These are phyloP conservation scores for Penicillium crystallinum DNA, from an alignment of 495 filamentous ascomycete genomes.

Conservation along the genomic window DNA sequence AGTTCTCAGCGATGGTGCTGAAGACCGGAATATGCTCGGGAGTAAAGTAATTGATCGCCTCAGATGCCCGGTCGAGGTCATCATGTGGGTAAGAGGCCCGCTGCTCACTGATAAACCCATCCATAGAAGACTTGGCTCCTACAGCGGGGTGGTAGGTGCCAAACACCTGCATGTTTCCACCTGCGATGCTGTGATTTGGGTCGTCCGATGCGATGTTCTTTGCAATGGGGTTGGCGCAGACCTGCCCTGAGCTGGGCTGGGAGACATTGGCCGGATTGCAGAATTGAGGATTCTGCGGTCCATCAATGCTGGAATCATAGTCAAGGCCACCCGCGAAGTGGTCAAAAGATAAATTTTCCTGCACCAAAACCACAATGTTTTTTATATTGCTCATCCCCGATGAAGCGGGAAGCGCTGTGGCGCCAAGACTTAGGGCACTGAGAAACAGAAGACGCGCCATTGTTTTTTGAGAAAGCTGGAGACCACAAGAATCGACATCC, in stretches of 20 bases:
- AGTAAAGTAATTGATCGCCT: constrained; percentile 48
- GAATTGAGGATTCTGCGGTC: constrained; percentile 29
- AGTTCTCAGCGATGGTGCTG: constrained; percentile 43
- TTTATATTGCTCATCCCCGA: constrained; percentile 33
- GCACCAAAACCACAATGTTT: constrained; percentile 41
- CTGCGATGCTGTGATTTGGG: constrained; percentile 45
- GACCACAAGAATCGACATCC: too few relatives aligned
- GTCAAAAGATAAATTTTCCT: constrained; percentile 45
- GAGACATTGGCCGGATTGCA: constrained; percentile 41
- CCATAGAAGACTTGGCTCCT: constrained; percentile 22
- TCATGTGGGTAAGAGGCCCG: constrained; percentile 26
- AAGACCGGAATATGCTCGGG: constrained; percentile 43
- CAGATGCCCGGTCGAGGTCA: constrained; percentile 32
- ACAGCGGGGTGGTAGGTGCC: constrained; percentile 37
- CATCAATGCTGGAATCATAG: constrained; percentile 32
- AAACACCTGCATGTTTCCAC: constrained; percentile 47
- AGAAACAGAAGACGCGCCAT: constrained; percentile 3
- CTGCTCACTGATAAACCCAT: constrained; percentile 48
- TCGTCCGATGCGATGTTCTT: constrained; percentile 39
- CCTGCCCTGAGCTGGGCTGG: constrained; percentile 23
- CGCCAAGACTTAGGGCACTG: constrained; percentile 9
- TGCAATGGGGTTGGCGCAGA: constrained; percentile 32
- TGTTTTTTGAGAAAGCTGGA: too few relatives aligned
- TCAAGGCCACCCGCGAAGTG: constrained; percentile 37
- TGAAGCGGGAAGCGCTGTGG: constrained; percentile 4